Percentiles rank a stretch among this genome's conserved stretches.
Conservation (phyloP, 768 basidiomycete species). For the Auricularia sp. region DNA sequence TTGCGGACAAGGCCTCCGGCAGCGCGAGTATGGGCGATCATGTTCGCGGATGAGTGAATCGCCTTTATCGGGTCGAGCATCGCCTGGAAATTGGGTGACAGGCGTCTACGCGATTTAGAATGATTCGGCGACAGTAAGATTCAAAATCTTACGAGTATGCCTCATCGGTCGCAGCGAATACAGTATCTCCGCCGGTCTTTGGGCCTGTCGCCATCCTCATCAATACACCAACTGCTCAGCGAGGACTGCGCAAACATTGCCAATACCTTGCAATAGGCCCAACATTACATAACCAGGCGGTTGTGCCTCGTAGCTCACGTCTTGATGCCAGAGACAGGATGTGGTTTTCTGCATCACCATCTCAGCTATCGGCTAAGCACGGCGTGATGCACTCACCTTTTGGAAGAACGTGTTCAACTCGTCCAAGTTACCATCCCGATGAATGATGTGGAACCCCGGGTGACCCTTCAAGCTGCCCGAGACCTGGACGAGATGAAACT, state of each 20-base stretch:
- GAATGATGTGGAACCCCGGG: background rate
- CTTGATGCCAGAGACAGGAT: conserved; percentile 56
- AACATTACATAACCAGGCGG: conserved; percentile 83
- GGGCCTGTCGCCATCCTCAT: background rate
- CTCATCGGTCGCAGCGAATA: conserved; percentile 64
- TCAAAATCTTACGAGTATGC: conserved; percentile 69
- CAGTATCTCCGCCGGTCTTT: conserved; percentile 43
- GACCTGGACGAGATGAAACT: background rate
- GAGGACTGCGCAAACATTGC: background rate
- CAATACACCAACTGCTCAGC: background rate
- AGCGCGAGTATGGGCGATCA: conserved; percentile 50
- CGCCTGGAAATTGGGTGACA: background rate
- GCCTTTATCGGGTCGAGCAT: conserved; percentile 24
- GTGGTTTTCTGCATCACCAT: background rate
- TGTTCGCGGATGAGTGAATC: conserved; percentile 64
- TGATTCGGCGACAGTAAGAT: conserved; percentile 45
- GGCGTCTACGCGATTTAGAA: background rate
- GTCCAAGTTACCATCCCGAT: background rate
- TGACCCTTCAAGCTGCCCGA: background rate
- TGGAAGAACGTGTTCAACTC: background rate
- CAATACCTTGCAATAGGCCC: conserved; percentile 56
- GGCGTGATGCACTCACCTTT: background rate
- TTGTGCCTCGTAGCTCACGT: conserved; percentile 77
- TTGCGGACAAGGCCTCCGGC: conserved; percentile 68
- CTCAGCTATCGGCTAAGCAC: background rate